These are phyloP conservation scores for Botrytis porri DNA, from an alignment of 2,329 filamentous ascomycete genomes.

Conservation along the genomic window DNA sequence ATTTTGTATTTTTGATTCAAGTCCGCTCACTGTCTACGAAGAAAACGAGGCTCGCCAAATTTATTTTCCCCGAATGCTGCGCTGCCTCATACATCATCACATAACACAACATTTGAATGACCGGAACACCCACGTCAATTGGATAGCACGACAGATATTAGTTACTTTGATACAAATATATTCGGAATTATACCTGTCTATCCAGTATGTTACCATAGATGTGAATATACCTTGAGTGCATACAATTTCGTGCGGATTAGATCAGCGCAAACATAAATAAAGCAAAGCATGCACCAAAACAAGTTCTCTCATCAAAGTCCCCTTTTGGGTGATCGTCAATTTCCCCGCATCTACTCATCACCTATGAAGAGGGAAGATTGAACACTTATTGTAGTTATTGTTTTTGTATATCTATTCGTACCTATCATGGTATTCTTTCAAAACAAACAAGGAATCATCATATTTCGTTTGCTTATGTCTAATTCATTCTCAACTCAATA, in stretches of 20 bases:
- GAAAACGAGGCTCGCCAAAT: constrained; percentile 14
- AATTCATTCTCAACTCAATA: not conserved
- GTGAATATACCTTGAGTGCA: not conserved
- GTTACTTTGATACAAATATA: not conserved
- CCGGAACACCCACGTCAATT: not conserved
- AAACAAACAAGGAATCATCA: not conserved
- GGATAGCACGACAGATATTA: not conserved
- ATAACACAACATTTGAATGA: not conserved
- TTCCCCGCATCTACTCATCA: constrained; percentile 12
- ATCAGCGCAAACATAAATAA: not conserved
- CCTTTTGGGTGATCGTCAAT: not conserved
- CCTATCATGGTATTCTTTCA: not conserved
- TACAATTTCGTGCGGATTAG: not conserved
- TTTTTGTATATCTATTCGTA: not conserved
- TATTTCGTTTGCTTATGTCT: not conserved
- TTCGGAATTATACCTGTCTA: not conserved
- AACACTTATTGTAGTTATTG: not conserved
- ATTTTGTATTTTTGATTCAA: not conserved
- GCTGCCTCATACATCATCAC: constrained; percentile 3
- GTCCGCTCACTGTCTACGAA: not conserved
- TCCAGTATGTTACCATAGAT: not conserved
- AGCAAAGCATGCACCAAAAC: not conserved
- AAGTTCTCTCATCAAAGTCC: not conserved
- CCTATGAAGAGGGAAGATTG: not conserved
- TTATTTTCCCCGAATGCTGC: not conserved